Base-by-base conservation (phyloP, 1,284 basidiomycete species). In the Apiotrichum brassicae region DNA sequence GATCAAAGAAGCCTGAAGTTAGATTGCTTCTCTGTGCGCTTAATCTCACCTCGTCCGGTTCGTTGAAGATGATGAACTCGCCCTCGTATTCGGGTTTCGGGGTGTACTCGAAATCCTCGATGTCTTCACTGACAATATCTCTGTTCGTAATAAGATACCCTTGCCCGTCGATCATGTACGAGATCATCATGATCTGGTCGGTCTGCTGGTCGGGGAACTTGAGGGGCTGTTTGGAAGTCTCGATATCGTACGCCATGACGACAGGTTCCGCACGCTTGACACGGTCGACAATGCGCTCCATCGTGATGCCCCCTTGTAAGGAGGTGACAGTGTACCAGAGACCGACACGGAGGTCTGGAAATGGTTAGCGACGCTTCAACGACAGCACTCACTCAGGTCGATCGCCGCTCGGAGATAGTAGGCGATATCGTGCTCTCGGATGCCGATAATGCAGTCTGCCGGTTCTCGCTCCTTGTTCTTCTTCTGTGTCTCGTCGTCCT, bases 181-280 rank as follows among this genome's bases (percentile, higher is more conserved):
- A 98, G 60, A 99, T 98, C 95, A 99, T 99, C 94, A 99, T 98
- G 63, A 99, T 90, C 68, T 95, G 92, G 76, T 98, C 95, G 19
- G 87, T 85, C 12, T 85, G 83, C 60, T 91, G 87, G 76, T 98
- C 95, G 1, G 95, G 95, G 68, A 98, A 98, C 73, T 98, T 98
- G 67, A 98, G 83, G 13, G 95, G 95, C 41, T 91, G 87, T 75
- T 99, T 99, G 1, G 93, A 93, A 24, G 91, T 95, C 75, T 99
- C 95, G 65, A 99, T 99, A 82, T 98, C 95, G 73, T 82, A 99
- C 0, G 95, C 95, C 87, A 99, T 89, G 50, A 99, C 92, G 43
- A 98, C 92, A 0, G 95, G 95, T 66, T 99, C 95, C 28, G 95
- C 92, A 82, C 95, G 93, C 72, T 97, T 94, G 57, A 98, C 93